Percentiles rank a stretch among this genome's conserved stretches.
Conservation (phyloP, 331 rosid genomes). For the Telfairia occidentalis region DNA sequence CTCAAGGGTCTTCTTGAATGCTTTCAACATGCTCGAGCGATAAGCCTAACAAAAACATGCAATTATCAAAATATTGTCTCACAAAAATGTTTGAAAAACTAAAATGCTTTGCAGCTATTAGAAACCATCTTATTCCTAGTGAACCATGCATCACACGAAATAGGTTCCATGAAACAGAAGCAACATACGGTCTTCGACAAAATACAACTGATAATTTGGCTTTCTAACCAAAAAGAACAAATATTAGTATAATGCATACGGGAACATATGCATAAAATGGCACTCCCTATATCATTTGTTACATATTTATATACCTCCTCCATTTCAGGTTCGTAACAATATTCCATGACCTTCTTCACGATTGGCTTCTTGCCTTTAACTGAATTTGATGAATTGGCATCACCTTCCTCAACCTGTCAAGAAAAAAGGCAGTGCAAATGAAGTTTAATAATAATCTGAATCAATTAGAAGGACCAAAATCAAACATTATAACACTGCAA, state of each 20-base stretch:
- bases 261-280: background rate
- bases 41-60: constrained; percentile 49
- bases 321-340: constrained; percentile 98
- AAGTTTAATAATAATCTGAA: constrained; percentile 9
- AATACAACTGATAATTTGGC: background rate
- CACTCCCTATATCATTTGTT: background rate
- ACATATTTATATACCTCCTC: constrained; percentile 54
- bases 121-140: background rate
- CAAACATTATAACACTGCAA: background rate
- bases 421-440: background rate
- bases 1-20: constrained; percentile 89
- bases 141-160: too few species aligned
- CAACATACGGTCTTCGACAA: background rate
- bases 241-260: background rate
- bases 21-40: constrained; percentile 90
- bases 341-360: constrained; percentile 79
- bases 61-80: background rate
- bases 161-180: background rate
- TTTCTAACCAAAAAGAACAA: background rate
- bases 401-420: constrained; percentile 61
- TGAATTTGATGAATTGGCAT: constrained; percentile 52
- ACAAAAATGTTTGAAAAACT: background rate
- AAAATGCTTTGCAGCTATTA: background rate
- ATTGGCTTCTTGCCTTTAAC: constrained; percentile 69
- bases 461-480: background rate